Evolutionary conservation across 306 rosid genomes (phyloP).

Genomic region (Vachellia pachyceras): DNA sequence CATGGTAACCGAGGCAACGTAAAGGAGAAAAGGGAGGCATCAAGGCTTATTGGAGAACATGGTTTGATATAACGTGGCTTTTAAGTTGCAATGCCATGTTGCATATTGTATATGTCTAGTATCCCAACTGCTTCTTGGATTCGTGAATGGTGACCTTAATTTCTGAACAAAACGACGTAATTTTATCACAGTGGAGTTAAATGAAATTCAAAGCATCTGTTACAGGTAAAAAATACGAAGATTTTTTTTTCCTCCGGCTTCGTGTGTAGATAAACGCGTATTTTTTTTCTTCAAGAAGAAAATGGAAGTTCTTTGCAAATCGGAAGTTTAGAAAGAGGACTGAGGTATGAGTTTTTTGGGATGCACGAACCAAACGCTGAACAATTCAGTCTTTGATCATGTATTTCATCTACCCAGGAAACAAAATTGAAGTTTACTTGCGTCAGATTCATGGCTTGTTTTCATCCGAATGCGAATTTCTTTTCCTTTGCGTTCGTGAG

Average conservation of each 20-base stretch:
- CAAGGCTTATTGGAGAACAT: constrained; percentile 2
- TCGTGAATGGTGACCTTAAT: background rate
- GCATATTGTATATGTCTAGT: background rate
- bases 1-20: background rate
- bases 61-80: constrained; percentile 15
- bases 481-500: background rate
- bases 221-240: background rate
- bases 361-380: background rate
- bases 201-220: background rate
- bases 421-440: background rate
- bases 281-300: background rate
- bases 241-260: background rate
- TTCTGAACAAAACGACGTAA: constrained; percentile 3
- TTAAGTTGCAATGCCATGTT: background rate
- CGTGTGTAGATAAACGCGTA: background rate
- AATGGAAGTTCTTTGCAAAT: background rate
- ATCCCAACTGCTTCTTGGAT: constrained; percentile 5
- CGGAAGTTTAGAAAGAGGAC: background rate
- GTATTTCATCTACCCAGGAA: background rate
- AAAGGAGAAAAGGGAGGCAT: constrained; percentile 13
- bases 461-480: too few relatives aligned
- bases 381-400: background rate
- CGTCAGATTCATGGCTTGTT: background rate
- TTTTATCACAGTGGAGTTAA: background rate
- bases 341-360: background rate